Evolutionary conservation across 352 stramenopile genomes (phyloP), one percentile per base, ranked within the genome.

Genomic region (Nothophytophthora sp.): DNA sequence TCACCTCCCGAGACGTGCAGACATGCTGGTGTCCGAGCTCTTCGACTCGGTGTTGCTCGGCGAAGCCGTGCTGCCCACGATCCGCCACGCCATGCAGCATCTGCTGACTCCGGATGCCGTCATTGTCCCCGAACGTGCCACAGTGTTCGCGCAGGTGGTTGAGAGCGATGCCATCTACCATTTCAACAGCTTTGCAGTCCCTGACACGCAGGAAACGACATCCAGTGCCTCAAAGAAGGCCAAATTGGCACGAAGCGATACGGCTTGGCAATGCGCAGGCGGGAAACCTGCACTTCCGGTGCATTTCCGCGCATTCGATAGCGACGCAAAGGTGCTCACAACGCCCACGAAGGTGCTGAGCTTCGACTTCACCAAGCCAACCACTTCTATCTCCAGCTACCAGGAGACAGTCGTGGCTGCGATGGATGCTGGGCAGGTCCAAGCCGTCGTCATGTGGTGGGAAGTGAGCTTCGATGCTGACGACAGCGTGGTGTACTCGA

Each of bases 1-100:
- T 20, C 71, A 91, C 42, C 40, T 93, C 37, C 82, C 80, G 7
- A 53, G 58, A 27, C 82, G 84, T 15, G 86, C 87, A 3, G 90
- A 97, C 44, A 81, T 98, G 65, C 70, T 97, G n/a, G 89, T 98
- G 32, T 96, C 90, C 8, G 92, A 98, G 72, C 79, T 97, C 19
- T 92, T 97, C 40, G 92, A 98, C 72, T 96, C 87, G 55, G 75
- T 91, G 2, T 55, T 98, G 37, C 77, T 98, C 20, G 86, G 88
- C 25, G 92, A 98, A 65, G 81, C 82, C 4, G 85, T 97, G 36
- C 63, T 97, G 11, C 81, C 86, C 20, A 90, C 90, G 13, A 67
- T 97, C 32, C 61, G 76, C 27, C 82, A 97, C 52, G 90, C 90
- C 13, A 68, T 76, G 51, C 42, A 74, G 29, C 71, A 90, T 34